These are phyloP conservation scores for Ulmus americana DNA, from an alignment of 331 rosid species.

Conservation along the genomic window DNA sequence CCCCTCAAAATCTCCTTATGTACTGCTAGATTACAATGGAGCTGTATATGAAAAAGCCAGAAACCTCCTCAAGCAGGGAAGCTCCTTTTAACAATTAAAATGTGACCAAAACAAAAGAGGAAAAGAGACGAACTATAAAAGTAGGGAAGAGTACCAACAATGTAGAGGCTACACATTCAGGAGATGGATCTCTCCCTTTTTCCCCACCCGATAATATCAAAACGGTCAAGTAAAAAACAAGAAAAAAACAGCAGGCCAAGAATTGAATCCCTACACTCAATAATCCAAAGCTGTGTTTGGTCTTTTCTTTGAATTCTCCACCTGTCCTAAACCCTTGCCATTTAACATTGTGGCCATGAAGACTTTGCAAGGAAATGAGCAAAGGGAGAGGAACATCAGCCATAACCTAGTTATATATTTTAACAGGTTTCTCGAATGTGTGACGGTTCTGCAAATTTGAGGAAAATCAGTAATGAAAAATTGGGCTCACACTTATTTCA, in stretches of 20 bases:
- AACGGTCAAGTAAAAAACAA: slow-evolving; percentile 1
- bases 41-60: slow-evolving; percentile 28
- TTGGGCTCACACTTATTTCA: not conserved
- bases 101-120: not conserved
- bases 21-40: slow-evolving; percentile 35
- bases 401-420: slow-evolving; percentile 55
- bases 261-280: slow-evolving; percentile 10
- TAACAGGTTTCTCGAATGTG: slow-evolving; percentile 70
- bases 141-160: slow-evolving; percentile 13
- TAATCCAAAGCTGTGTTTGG: slow-evolving; percentile 25
- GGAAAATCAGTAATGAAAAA: slow-evolving; percentile 11
- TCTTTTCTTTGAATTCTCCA: slow-evolving; percentile 19
- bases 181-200: slow-evolving; percentile 10
- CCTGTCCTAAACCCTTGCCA: slow-evolving; percentile 16
- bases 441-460: slow-evolving; percentile 69
- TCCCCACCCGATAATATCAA: slow-evolving; percentile 18
- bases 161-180: slow-evolving; percentile 19
- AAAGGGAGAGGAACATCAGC: slow-evolving; percentile 14
- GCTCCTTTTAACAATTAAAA: slow-evolving; percentile 1
- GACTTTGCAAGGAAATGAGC: slow-evolving; percentile 19
- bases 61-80: slow-evolving; percentile 24
- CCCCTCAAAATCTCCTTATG: slow-evolving; percentile 44
- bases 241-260: slow-evolving; percentile 20
- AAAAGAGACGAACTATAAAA: slow-evolving; percentile 2
- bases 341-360: slow-evolving; percentile 13